Evolutionary conservation across 1,284 basidiomycete genomes (phyloP), one percentile per base, ranked within the genome.

Genomic region (Papiliotrema nemorosa): DNA sequence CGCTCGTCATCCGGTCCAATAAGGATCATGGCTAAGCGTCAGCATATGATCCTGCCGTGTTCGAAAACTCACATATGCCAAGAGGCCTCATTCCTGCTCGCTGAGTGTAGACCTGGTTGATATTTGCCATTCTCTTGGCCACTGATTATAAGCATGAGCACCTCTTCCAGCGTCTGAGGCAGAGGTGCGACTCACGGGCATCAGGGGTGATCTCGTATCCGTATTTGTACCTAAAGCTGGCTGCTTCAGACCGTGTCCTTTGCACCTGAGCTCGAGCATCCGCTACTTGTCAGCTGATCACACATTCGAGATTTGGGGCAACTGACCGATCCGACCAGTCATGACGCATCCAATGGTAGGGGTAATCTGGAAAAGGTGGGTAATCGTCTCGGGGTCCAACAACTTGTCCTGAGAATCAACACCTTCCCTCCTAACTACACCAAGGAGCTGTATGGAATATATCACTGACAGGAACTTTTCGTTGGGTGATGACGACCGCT

Each of bases 61-160:
- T 3, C 5, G 29, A 3, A 33, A 21, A 75, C 86, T 62, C 65
- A 93, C 91, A 85, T 55, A 98, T 96, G 42, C 96, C 96, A 26
- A 97, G 79, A 5, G 96, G 96, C 47, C 96, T 83, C 92, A 98
- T 98, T 40, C 85, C 96, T 0, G 96, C 96, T 56, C 90, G 83
- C 76, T 97, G 94, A 0, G 94, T 98, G 77, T 97, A 96, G 2
- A 98, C 94, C 77, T 99, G 96, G 76, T 98, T 98, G 76, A 99
- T 91, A 75, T 97, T 97, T 34, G 96, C 94, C 72, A 99, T 79
- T 44, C 96, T 82, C 67, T 93, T 86, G 31, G 96, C 90, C 38
- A 99, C 74, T 76, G 56, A 1, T 24, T 31, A 27, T 48, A 21
- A 58, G 53, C 24, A 43, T 7, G 25, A 43, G 14, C 24, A 26